Base-by-base conservation (phyloP, 352 stramenopile species). In the Phytopythium mirpurense region DNA sequence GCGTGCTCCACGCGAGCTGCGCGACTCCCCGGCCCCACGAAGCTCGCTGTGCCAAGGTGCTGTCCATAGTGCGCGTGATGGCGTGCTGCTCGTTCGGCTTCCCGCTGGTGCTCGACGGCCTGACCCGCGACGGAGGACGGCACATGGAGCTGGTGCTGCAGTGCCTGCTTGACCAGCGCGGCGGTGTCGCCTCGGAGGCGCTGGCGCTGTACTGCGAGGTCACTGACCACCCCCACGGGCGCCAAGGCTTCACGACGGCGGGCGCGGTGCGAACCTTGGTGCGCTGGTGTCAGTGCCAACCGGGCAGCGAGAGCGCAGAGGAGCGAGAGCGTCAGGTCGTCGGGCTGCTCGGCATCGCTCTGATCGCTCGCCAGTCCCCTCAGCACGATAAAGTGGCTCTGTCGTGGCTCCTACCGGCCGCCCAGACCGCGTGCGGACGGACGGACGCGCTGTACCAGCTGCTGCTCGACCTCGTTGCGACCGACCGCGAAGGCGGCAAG, bases 181-280 rank as follows among this genome's bases (percentile, higher is more conserved):
- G 61, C 3, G 23, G 38, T 1, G 65, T 86, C 31, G 73, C 66
- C 21, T 46, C 57, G 18, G 63, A 71, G 8, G 69, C 75, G 8
- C 56, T 87, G 12, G 67, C 69, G 7, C 51, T 90, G 18, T 86
- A 85, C 56, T 73, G 80, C 45, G 75, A 85, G 32, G 64, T 90
- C 18, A 88, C 69, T 3, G 65, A 67, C 14, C 68, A 60, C 18
- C 35, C 63, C 6, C 74, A 93, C 35, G 82, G 71, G 0, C 72
- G 82, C 18, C 62, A 73, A 11, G 79, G 71, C 3, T 68, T 93
- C 32, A 88, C 78, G 15, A 83, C 74, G 4, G 82, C 75, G 12
- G 82, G 82, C 9, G 75, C 79, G 14, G 58, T 80, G 7, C 56
- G 70, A 10, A 56, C 80, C 16, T 64, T 90, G 19, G 40, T 84